phyloP scores from a whole-genome alignment of 2,329 filamentous ascomycete species.

The Celoporthe dispersa region DNA sequence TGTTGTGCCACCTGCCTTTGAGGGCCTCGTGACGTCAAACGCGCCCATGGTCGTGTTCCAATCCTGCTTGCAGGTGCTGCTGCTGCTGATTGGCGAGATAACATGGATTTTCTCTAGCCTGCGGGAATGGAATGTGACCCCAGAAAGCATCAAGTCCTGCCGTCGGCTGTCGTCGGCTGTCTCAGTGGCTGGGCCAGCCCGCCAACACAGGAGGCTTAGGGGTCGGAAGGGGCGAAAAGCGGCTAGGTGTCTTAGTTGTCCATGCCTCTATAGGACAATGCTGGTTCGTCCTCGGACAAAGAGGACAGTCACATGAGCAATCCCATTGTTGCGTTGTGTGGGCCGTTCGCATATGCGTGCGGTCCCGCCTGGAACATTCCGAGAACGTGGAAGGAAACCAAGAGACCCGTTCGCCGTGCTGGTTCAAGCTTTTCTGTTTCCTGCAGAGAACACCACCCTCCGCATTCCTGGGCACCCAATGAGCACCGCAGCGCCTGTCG shows the following conservation, averaged over 20 bases:
- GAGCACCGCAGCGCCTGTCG: not conserved
- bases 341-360: constrained; percentile 2
- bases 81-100: not conserved
- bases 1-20: not conserved
- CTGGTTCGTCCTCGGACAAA: not conserved
- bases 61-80: not conserved
- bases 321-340: not conserved
- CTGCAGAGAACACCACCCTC: not conserved
- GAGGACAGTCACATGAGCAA: constrained; percentile 3
- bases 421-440: not conserved
- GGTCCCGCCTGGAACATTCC: not conserved
- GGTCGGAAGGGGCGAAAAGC: constrained; percentile 7
- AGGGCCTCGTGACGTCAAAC: not conserved
- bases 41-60: not conserved
- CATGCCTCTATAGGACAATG: no score
- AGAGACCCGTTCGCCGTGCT: constrained; percentile 2
- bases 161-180: not conserved
- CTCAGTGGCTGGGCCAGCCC: not conserved
- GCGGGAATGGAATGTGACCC: not conserved
- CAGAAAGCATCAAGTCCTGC: not conserved
- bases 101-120: not conserved
- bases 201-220: not conserved
- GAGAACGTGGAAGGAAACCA: not conserved
- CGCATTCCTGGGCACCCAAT: constrained; percentile 2
- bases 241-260: constrained; percentile 8